A percentile compares a stretch with the other conserved stretches of the same genome.
phyloP scores from a whole-genome alignment of 257 asterid genomes.

The Solanum clarkiae region DNA sequence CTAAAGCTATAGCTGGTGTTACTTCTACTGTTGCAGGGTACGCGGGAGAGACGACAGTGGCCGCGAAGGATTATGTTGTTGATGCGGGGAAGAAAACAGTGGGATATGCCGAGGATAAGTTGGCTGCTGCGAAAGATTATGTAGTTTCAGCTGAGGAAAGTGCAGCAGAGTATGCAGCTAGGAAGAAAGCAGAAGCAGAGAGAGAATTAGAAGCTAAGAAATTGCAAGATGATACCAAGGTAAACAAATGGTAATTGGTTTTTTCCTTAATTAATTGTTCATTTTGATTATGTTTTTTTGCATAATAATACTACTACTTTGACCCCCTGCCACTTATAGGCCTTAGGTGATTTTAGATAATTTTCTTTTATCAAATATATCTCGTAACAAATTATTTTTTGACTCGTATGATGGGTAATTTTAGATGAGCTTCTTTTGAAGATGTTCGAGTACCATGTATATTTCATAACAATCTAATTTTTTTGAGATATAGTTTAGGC shows the following conservation, averaged over 20 bases:
- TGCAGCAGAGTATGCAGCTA: constrained; percentile 56
- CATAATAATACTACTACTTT: background rate
- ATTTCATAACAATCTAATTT: too few species aligned
- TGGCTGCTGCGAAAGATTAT: constrained; percentile 45
- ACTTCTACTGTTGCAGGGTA: constrained; percentile 44
- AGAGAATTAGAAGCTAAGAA: constrained; percentile 16
- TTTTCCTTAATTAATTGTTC: background rate
- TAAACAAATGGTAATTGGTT: background rate
- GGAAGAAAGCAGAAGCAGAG: constrained; percentile 55
- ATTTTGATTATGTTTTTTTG: background rate
- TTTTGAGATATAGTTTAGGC: too few species aligned
- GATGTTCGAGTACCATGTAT: background rate
- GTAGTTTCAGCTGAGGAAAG: constrained; percentile 48
- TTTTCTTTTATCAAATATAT: too few species aligned
- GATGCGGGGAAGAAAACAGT: constrained; percentile 46
- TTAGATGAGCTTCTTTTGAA: too few species aligned
- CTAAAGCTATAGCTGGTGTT: constrained; percentile 37
- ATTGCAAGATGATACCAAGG: constrained; percentile 10
- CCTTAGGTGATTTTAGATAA: too few species aligned
- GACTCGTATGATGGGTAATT: too few species aligned
- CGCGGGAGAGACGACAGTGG: constrained; percentile 32
- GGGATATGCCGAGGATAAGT: constrained; percentile 32
- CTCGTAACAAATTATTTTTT: too few species aligned
- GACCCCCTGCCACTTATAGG: background rate
- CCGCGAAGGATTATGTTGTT: constrained; percentile 45